These are phyloP conservation scores for Wickerhamomyces subpelliculosus DNA, from an alignment of 805 yeast species.

Conservation along the genomic window DNA sequence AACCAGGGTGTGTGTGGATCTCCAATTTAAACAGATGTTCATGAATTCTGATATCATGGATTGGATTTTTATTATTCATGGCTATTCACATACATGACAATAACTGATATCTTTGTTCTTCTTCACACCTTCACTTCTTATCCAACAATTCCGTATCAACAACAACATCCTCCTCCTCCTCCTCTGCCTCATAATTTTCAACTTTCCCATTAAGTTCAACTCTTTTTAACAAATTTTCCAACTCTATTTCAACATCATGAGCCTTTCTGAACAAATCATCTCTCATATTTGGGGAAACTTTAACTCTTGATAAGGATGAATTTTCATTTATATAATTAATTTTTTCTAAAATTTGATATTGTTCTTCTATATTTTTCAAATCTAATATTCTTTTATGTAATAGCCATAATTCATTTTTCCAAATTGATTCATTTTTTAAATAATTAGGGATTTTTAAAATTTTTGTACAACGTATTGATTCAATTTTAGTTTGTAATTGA, in stretches of 20 bases:
- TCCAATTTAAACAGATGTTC: too few species aligned
- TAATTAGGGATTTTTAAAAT: neutral
- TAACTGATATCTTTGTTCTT: neutral
- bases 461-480: too few species aligned
- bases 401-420: neutral
- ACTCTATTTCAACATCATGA: neutral
- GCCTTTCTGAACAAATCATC: neutral
- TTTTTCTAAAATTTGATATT: conserved; percentile 1
- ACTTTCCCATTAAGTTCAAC: neutral
- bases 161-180: neutral
- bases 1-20: too few species aligned
- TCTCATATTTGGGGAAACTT: conserved; percentile 1
- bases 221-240: neutral
- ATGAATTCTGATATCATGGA: too few species aligned
- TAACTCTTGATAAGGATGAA: neutral
- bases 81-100: neutral
- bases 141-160: conserved; percentile 1
- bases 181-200: neutral
- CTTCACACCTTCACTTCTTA: neutral
- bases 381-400: neutral
- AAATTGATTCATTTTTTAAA: neutral
- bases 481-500: neutral
- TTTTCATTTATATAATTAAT: neutral
- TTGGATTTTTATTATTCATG: too few species aligned
- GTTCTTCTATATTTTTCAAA: conserved; percentile 1